Evolutionary conservation across 177 flowering plant species (phyloP), one percentile per base, ranked within the genome.

Genomic region (Vitis hybrid): DNA sequence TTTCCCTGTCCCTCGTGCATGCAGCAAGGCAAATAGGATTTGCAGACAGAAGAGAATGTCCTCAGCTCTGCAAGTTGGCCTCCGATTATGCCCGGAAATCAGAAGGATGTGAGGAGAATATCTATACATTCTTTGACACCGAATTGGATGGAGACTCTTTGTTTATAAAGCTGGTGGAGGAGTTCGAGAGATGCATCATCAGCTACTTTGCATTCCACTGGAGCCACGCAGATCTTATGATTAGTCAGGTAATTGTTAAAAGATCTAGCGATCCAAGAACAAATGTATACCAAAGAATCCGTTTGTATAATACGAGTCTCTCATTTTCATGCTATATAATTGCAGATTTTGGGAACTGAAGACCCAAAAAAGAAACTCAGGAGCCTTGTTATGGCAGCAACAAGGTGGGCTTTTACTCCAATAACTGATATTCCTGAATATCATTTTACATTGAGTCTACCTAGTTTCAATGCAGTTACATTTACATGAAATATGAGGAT

Each of bases 121-220:
- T 90, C 1, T 87, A 82, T 56, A 49, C 82, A 0, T 86, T 70
- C 69, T 90, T 90, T 35, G 67, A 82, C 0, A 55, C 64, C 11
- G 90, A 88, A 53, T 86, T 81, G 0, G 86, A 85, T 48, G 90
- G 80, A 0, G 90, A 87, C 75, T 84, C 88, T 0, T 81, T 90
- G 13, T 90, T 75, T 65, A 79, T 88, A 9, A 90, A 88, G 79
- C 86, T 90, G 6, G 78, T 88, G 27, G 91, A 90, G 68, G 94
- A 90, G 81, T 76, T 90, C 61, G 94, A 90, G 79, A 77, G 92
- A 69, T 90, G 94, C 74, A 88, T 76, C 41, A 88, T 88, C 49
- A 84, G 92, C 57, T 90, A 90, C 77, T 88, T 88, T 77, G 90
- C 87, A 7, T 90, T 86, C 63, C 92, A 90, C 61, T 90, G 92